Evolutionary conservation across 228 moss, liverwort and hornwort species (phyloP), one percentile per base, ranked within the genome.

Genomic region (Sphagnum magellanicum): DNA sequence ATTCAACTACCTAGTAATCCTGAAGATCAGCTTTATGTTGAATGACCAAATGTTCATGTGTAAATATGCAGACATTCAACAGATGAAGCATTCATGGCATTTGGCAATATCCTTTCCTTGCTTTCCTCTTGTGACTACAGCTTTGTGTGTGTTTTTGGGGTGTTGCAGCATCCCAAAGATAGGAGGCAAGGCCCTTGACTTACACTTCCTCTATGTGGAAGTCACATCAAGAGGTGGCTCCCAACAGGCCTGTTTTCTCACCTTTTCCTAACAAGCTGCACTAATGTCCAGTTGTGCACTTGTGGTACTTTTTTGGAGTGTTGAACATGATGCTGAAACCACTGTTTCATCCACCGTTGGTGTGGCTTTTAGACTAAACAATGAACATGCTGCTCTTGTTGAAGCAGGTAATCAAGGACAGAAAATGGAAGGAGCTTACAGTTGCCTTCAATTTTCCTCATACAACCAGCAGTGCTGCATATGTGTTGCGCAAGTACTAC

Each of bases 391-490:
- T 32, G 32, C 32, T 32, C 32, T 32, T 32, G 32, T 32, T 32
- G 55, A 6, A 68, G 59, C 86, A 98, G 98, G 98, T 98, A 12
- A 92, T 91, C 16, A 91, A 81, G 83, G 92, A 92, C 75, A 87
- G 98, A 76, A 98, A 98, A 73, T 98, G 98, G 98, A 98, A 94
- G 75, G 98, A 91, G 72, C 87, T 92, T 32, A 93, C 94, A 14
- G 82, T 83, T 63, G 81, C 79, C 65, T 90, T 98, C 53, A 80
- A 87, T 67, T 81, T 87, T 70, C 79, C 94, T 70, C 81, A 85
- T 59, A 80, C 87, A n/a, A 90, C 85, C 53, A 90, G 90, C 48
- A 98, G 98, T 75, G 98, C 98, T 65, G 93, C 98, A 15, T 98
- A 93, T 69, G 75, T 94, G 52, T 76, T 98, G 69, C 90, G 98